A percentile compares a stretch with the other conserved stretches of the same genome.
Evolutionary conservation across 1,284 basidiomycete genomes (phyloP).

Genomic region (Pseudozyma pruni): DNA sequence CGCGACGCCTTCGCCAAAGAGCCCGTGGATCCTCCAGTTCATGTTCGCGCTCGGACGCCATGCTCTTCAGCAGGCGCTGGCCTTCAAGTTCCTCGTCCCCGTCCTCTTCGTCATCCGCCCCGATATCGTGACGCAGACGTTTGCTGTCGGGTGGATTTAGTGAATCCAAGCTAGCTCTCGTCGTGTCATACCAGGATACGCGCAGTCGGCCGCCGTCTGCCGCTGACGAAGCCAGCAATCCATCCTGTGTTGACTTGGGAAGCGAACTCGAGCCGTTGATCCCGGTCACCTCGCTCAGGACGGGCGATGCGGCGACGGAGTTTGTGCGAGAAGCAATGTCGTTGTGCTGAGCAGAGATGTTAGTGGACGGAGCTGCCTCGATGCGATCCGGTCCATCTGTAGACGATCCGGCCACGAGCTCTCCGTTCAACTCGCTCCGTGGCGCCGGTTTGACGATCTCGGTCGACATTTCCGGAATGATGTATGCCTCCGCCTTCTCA

Average conservation of each 20-base stretch:
- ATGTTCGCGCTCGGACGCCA: conserved; percentile 14
- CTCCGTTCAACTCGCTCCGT: background rate
- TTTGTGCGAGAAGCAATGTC: too few relatives aligned
- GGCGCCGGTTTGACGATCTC: background rate
- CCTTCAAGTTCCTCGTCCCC: conserved; percentile 14
- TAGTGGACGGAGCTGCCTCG: too few relatives aligned
- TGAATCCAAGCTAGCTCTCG: conserved; percentile 1
- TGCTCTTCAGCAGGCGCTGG: conserved; percentile 24
- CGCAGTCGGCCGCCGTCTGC: conserved; percentile 20
- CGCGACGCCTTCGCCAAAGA: conserved; percentile 34
- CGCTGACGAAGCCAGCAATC: background rate
- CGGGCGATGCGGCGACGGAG: too few relatives aligned
- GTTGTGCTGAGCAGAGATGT: too few relatives aligned
- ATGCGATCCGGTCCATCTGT: too few relatives aligned
- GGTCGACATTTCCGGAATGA: conserved; percentile 24
- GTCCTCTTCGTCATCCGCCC: conserved; percentile 4
- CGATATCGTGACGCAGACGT: conserved; percentile 2
- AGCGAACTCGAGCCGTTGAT: background rate
- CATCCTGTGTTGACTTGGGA: background rate
- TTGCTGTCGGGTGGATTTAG: conserved; percentile 13
- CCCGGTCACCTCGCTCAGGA: too few relatives aligned
- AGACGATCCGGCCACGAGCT: too few relatives aligned
- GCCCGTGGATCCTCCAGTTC: conserved; percentile 19
- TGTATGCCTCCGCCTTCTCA: conserved; percentile 18
- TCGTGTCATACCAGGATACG: conserved; percentile 34